Base-by-base conservation (phyloP, 192 early-diverging fungal genomes). In the Geranomyces variabilis region DNA sequence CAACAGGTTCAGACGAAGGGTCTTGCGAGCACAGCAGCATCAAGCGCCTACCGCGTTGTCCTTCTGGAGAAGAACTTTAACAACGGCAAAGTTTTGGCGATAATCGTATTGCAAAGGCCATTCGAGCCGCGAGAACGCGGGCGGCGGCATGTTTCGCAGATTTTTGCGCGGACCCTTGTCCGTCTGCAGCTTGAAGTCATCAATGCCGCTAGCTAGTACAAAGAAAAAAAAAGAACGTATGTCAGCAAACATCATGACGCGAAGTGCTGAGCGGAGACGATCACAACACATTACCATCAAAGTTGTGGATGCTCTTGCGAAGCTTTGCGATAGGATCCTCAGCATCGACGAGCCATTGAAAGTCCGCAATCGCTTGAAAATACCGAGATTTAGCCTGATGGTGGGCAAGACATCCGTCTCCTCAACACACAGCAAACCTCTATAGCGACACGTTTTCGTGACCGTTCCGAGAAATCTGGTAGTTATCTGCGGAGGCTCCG, bases 381-480 rank as follows among this genome's bases (percentile, higher is more conserved):
- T n/a, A 34, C n/a, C 51, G 4, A 53, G 15, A 53, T 53, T 53
- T 24, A 26, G 26, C 21, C 45, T 55, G n/a, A 1, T 14, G 53
- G 14, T 22, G 1, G 56, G 49, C 24, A n/a, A 68, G 15, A 3
- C 49, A 24, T 30, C 30, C 21, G 26, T 46, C 48, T 36, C 1
- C 17, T n/a, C 43, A 12, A 59, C 19, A 31, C 3, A 24, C 0
- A n/a, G 48, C 64, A 26, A 75, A 90, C 89, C 83, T 83, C 89
- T 63, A 67, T 90, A 91, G 10, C 90, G 77, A 48, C 81, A 79
- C 14, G 89, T 89, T 46, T 88, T 87, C 13, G 73, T 77, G 1
- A 87, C 69, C 34, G 74, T 67, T 1, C 89, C 90, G 3, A 88
- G 34, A 34, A 91, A 58, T 22, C 44, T 49, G 22, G 33, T 46